phyloP scores from a whole-genome alignment of 225 moss, liverwort and hornwort genomes.

The Rhytidiadelphus loreus region DNA sequence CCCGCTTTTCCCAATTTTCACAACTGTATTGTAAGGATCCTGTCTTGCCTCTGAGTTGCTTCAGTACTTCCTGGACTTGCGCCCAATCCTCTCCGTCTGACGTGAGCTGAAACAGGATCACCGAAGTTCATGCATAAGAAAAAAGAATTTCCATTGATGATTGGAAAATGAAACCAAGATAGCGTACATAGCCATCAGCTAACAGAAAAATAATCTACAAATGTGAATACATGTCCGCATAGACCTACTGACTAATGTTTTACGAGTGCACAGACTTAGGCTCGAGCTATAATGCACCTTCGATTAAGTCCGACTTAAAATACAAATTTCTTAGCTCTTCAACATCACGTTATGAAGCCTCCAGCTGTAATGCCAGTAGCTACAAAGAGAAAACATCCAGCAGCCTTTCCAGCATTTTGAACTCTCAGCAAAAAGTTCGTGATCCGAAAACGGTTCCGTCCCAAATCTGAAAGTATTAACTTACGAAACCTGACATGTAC shows the following conservation, averaged over 20 bases:
- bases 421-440: not conserved
- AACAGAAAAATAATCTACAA: not conserved
- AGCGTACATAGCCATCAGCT: not conserved
- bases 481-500: not conserved
- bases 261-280: not conserved
- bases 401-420: not conserved
- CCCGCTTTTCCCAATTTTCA: constrained; percentile 49
- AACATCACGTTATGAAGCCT: not conserved
- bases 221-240: not conserved
- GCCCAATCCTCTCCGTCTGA: constrained; percentile 46
- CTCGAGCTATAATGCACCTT: not conserved
- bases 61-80: constrained; percentile 38
- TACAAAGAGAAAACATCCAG: not conserved
- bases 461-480: not conserved
- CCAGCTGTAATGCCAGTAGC: not conserved
- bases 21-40: constrained; percentile 27
- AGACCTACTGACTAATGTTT: not conserved
- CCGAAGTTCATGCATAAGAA: not conserved
- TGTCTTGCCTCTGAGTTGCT: constrained; percentile 34
- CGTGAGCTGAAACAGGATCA: constrained; percentile 18
- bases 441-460: not conserved
- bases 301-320: not conserved
- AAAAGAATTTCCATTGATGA: not conserved
- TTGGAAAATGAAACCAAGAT: not conserved
- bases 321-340: not conserved